Evolutionary conservation across 495 filamentous ascomycete genomes (phyloP).

Genomic region (Viridothelium virens): DNA sequence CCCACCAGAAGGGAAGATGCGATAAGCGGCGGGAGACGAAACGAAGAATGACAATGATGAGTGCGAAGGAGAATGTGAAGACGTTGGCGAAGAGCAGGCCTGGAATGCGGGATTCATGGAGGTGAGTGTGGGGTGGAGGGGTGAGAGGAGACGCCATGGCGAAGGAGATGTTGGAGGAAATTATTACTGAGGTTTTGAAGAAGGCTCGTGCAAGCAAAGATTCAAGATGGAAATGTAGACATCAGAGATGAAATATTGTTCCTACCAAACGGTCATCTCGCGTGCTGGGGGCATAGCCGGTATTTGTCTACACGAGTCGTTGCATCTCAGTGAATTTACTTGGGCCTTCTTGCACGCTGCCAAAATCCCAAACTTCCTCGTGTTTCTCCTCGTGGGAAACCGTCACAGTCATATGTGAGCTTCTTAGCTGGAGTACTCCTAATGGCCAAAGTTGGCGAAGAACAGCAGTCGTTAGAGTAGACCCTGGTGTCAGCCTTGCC

Average conservation of each 20-base stretch:
- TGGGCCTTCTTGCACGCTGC: background rate
- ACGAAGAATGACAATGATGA: background rate
- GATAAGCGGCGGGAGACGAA: constrained; percentile 2
- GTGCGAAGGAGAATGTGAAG: constrained; percentile 4
- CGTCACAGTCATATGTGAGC: background rate
- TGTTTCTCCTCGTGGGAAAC: background rate
- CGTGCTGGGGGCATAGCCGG: background rate
- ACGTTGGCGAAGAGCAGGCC: background rate
- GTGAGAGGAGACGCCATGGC: background rate
- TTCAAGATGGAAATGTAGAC: background rate
- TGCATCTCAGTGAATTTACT: background rate
- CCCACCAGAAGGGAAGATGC: constrained; percentile 1
- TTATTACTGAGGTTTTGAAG: background rate
- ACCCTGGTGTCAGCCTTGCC: background rate
- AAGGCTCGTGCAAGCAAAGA: background rate
- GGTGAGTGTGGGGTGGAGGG: background rate
- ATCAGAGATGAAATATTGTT: background rate
- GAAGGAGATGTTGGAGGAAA: background rate
- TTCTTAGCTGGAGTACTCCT: background rate
- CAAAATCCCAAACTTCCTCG: background rate
- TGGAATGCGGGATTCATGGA: background rate
- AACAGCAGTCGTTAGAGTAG: background rate
- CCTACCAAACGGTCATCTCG: background rate
- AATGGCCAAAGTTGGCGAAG: background rate
- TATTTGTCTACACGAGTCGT: background rate